Evolutionary conservation across 257 asterid genomes (phyloP).

Genomic region (Solanum gandarillasii): DNA sequence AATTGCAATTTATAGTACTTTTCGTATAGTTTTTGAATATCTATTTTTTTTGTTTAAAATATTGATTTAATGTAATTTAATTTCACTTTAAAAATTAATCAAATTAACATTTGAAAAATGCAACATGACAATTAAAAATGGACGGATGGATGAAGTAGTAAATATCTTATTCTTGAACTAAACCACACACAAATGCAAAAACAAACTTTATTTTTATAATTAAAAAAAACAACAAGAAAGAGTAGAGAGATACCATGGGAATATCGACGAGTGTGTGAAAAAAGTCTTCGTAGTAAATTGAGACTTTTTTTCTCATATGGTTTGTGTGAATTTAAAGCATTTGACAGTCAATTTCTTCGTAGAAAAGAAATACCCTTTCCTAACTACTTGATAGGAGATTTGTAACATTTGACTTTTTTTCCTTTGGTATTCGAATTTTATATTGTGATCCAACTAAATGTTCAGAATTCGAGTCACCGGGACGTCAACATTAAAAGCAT

Average conservation of each 20-base stretch:
- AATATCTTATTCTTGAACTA: not conserved
- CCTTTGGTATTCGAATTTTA: not conserved
- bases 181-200: not conserved
- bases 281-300: not conserved
- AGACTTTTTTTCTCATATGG: not conserved
- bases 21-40: too few relatives aligned
- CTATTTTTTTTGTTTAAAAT: too few relatives aligned
- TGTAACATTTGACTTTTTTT: not conserved
- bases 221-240: not conserved
- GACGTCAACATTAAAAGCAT: accelerated
- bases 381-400: not conserved
- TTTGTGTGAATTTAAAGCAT: not conserved
- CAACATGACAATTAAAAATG: too few relatives aligned
- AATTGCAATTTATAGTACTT: too few relatives aligned
- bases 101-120: too few relatives aligned
- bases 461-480: not conserved
- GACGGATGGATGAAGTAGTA: not conserved
- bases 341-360: not conserved
- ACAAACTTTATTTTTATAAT: too few relatives aligned
- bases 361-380: constrained; percentile 3
- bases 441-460: not conserved
- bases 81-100: too few relatives aligned
- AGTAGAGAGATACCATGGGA: not conserved
- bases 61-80: too few relatives aligned
- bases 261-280: not conserved